Percentiles rank a stretch among this genome's conserved stretches.
These are phyloP conservation scores for Sarocladiaceae sp. DNA, from an alignment of 2,329 filamentous ascomycete genomes.

Conservation along the genomic window DNA sequence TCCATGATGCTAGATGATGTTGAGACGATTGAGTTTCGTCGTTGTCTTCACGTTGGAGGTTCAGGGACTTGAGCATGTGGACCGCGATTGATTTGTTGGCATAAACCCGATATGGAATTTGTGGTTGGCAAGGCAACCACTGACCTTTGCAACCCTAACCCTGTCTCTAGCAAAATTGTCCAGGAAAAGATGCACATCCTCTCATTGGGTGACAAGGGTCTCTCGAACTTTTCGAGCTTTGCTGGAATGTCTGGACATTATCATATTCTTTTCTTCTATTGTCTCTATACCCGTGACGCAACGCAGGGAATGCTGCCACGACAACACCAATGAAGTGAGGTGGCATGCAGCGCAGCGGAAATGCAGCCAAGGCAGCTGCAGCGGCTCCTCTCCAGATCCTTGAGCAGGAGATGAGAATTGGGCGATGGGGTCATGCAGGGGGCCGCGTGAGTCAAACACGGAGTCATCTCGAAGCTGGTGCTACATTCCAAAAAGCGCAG, in stretches of 20 bases:
- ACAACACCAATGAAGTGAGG: too few relatives aligned
- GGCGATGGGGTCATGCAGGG: constrained; percentile 6
- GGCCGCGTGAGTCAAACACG: constrained; percentile 7
- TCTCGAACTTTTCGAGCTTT: neutral
- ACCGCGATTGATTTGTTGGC: neutral
- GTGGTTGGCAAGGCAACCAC: constrained; percentile 1
- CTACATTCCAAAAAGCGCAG: neutral
- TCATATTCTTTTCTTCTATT: too few relatives aligned
- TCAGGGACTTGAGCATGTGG: neutral
- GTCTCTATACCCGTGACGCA: too few relatives aligned
- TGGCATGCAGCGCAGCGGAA: neutral
- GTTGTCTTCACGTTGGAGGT: constrained; percentile 1
- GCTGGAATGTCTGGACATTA: neutral
- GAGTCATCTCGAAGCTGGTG: neutral
- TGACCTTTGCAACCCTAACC: constrained; percentile 3
- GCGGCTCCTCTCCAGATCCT: constrained; percentile 2
- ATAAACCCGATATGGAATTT: neutral
- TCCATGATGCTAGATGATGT: neutral
- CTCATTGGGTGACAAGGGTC: too few relatives aligned
- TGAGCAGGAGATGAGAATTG: constrained; percentile 7
- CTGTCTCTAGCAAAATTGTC: neutral
- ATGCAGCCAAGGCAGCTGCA: constrained; percentile 7
- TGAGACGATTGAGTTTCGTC: neutral
- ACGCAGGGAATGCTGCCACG: too few relatives aligned
- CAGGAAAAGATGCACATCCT: too few relatives aligned